Conservation (phyloP, 2,329 filamentous ascomycete species). For the Xylaria sp. region DNA sequence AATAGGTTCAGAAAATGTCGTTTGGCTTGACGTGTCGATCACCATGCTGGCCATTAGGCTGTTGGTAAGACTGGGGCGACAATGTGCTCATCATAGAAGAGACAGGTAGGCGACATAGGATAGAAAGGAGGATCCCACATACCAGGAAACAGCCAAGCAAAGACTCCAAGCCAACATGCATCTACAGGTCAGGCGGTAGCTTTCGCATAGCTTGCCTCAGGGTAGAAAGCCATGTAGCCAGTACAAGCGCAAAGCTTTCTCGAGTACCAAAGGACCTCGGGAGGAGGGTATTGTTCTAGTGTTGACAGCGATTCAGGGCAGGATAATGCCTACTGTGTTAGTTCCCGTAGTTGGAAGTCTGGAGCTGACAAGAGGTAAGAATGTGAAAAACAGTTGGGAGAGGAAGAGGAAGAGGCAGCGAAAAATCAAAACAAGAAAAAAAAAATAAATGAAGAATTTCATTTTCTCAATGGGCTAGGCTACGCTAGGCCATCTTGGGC, state of each 20-base stretch:
- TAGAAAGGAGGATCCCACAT: slow-evolving; percentile 17
- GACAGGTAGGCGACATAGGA: slow-evolving; percentile 5
- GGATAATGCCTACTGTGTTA: too few species aligned
- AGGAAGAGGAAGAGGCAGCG: not conserved
- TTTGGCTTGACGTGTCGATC: slow-evolving; percentile 59
- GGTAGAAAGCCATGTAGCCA: too few species aligned
- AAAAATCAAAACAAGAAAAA: slow-evolving; percentile 1
- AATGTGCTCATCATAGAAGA: slow-evolving; percentile 56
- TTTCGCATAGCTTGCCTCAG: not conserved
- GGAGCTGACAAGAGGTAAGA: not conserved
- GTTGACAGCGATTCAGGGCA: too few species aligned
- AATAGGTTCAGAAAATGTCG: slow-evolving; percentile 47
- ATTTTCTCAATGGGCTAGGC: not conserved
- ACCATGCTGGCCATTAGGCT: slow-evolving; percentile 47
- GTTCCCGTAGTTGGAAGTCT: too few species aligned
- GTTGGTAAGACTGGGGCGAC: slow-evolving; percentile 62
- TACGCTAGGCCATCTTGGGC: not conserved
- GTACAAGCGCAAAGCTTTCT: too few species aligned
- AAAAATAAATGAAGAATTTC: slow-evolving; percentile 1
- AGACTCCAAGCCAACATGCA: not conserved
- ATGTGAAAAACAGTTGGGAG: not conserved
- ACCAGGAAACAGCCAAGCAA: slow-evolving; percentile 15
- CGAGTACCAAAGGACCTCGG: too few species aligned
- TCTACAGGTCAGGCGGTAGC: not conserved
- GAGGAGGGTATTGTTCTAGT: too few species aligned